A percentile compares a stretch with the other conserved stretches of the same genome.
These are phyloP conservation scores for Parietichytrium sp. DNA, from an alignment of 108 stramenopile genomes.

Conservation along the genomic window DNA sequence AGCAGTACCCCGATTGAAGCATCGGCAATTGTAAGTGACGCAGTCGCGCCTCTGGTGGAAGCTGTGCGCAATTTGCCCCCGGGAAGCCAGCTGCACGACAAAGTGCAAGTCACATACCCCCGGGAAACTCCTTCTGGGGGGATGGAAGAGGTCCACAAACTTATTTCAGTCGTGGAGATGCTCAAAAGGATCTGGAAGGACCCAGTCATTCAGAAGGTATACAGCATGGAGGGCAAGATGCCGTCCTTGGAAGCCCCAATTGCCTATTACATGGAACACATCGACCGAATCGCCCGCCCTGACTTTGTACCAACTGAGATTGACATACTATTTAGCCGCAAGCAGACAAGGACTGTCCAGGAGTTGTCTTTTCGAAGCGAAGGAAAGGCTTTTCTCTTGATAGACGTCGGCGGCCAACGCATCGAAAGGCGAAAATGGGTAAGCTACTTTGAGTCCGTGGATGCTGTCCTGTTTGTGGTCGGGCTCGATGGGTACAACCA, in stretches of 20 bases:
- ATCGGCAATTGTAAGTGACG: neutral
- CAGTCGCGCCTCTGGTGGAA: constrained; percentile 1
- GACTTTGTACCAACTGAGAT: constrained; percentile 57
- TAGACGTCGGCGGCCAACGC: constrained; percentile 66
- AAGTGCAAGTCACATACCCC: constrained; percentile 1
- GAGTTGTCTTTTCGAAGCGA: constrained; percentile 52
- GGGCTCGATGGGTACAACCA: constrained; percentile 66
- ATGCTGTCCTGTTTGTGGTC: constrained; percentile 62
- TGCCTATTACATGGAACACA: constrained; percentile 62
- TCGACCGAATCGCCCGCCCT: constrained; percentile 54
- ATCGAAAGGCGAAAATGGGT: constrained; percentile 70
- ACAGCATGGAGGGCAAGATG: constrained; percentile 34
- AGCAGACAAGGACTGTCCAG: constrained; percentile 62
- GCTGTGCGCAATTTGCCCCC: neutral
- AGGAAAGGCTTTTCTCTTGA: constrained; percentile 60
- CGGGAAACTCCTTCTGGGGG: neutral
- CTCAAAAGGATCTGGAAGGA: neutral
- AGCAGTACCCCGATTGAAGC: neutral
- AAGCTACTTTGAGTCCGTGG: constrained; percentile 65
- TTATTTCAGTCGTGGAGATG: constrained; percentile 4
- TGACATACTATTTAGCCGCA: constrained; percentile 61
- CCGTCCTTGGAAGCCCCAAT: constrained; percentile 59
- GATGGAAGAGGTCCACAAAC: neutral
- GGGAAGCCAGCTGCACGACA: constrained; percentile 14
- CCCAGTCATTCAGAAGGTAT: neutral